These are phyloP conservation scores for Candida gigantensis DNA, from an alignment of 1,139 yeast species.

Conservation along the genomic window DNA sequence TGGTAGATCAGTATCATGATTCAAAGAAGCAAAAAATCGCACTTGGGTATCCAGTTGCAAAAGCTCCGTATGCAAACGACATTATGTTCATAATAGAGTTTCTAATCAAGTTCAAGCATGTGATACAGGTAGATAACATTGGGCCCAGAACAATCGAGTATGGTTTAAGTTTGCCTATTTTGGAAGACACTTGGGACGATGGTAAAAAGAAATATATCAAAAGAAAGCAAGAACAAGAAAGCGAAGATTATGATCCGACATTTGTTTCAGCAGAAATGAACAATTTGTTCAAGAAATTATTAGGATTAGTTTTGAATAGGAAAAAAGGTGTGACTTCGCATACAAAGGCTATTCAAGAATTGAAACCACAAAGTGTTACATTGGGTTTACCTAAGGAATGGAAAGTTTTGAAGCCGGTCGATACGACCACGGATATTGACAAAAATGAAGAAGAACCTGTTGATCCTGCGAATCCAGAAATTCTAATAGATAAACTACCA, in stretches of 20 bases:
- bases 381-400: constrained; percentile 52
- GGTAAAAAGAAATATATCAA: background rate
- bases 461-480: constrained; percentile 42
- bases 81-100: constrained; percentile 45
- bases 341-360: constrained; percentile 40
- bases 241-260: constrained; percentile 16
- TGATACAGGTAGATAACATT: constrained; percentile 25
- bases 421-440: constrained; percentile 18
- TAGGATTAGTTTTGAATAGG: constrained; percentile 43
- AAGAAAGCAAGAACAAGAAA: constrained; percentile 9
- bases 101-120: constrained; percentile 41
- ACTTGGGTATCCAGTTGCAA: constrained; percentile 30
- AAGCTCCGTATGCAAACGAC: constrained; percentile 47
- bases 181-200: constrained; percentile 7
- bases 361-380: constrained; percentile 32
- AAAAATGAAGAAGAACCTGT: constrained; percentile 23
- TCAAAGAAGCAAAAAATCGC: constrained; percentile 27
- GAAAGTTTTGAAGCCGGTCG: constrained; percentile 26
- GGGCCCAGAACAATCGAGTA: constrained; percentile 53
- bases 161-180: constrained; percentile 44
- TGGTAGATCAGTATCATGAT: constrained; percentile 20
- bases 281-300: constrained; percentile 33
- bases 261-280: constrained; percentile 38
- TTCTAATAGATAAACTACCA: constrained; percentile 26
- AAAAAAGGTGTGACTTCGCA: constrained; percentile 35